Evolutionary conservation across 495 filamentous ascomycete genomes (phyloP).

Genomic region (Penicillium diatomitis): DNA sequence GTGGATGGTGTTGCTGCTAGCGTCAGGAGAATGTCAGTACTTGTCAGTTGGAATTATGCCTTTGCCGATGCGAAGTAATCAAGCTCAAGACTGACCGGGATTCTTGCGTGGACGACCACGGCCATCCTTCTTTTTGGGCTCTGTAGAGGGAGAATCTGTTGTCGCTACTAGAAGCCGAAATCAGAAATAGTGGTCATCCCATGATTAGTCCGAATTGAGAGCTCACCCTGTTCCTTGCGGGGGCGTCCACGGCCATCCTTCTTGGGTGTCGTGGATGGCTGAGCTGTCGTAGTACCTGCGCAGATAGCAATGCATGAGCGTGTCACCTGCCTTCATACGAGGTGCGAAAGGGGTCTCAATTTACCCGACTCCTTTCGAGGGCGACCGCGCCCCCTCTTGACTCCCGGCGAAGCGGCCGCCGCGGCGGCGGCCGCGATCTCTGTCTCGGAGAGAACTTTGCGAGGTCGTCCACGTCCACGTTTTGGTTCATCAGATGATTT

Average conservation of each 20-base stretch:
- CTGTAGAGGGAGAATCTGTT: neutral
- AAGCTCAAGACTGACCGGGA: neutral
- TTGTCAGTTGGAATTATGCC: too few relatives aligned
- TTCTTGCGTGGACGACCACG: constrained; percentile 10
- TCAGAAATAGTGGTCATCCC: neutral
- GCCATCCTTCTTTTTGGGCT: constrained; percentile 11
- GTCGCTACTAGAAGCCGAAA: neutral
- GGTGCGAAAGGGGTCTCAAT: too few relatives aligned
- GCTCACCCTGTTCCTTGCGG: constrained; percentile 19
- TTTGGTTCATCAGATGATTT: constrained; percentile 24
- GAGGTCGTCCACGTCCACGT: constrained; percentile 32
- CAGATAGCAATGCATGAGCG: neutral
- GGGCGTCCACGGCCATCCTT: constrained; percentile 13
- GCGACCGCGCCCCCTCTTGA: constrained; percentile 18
- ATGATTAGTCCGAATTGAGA: neutral
- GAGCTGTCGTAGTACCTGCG: neutral
- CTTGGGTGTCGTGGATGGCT: constrained; percentile 4
- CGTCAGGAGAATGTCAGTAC: neutral
- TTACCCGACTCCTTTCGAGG: constrained; percentile 24
- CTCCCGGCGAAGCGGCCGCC: neutral
- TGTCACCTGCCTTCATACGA: too few relatives aligned
- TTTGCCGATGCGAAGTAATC: neutral
- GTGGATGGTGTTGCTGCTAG: neutral
- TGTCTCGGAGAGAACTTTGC: constrained; percentile 9
- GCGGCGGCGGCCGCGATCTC: constrained; percentile 6